Evolutionary conservation across 148 eudicot genomes (phyloP).

Genomic region (Dysphania ambrosioides): DNA sequence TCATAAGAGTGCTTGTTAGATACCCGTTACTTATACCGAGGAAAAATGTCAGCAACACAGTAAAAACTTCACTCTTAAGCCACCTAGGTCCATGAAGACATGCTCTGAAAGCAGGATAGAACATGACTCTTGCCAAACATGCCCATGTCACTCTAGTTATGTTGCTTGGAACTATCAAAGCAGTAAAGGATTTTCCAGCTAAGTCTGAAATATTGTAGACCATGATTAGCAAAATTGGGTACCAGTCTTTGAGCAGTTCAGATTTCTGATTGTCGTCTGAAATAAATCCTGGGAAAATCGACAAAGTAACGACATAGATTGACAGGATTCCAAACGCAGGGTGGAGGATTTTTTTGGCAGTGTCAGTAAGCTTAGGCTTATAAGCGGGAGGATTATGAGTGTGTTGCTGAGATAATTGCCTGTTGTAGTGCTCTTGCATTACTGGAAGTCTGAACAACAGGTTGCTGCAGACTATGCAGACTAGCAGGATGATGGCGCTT

Average conservation of each 20-base stretch:
- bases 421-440: slow-evolving; percentile 55
- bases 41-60: slow-evolving; percentile 48
- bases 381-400: background rate
- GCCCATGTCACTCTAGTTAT: slow-evolving; percentile 61
- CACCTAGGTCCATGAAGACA: slow-evolving; percentile 74
- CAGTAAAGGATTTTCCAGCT: slow-evolving; percentile 67
- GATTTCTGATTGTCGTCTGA: slow-evolving; percentile 59
- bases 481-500: slow-evolving; percentile 43
- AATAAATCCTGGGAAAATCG: slow-evolving; percentile 82
- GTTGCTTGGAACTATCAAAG: slow-evolving; percentile 34
- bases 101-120: slow-evolving; percentile 63
- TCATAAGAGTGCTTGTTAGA: slow-evolving; percentile 76
- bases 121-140: slow-evolving; percentile 55
- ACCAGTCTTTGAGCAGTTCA: slow-evolving; percentile 59
- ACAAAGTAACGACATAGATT: slow-evolving; percentile 65
- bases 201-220: slow-evolving; percentile 65
- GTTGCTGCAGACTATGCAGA: slow-evolving; percentile 64
- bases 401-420: slow-evolving; percentile 25
- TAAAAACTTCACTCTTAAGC: slow-evolving; percentile 56
- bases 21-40: slow-evolving; percentile 81
- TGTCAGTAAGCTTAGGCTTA: slow-evolving; percentile 37
- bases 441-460: slow-evolving; percentile 48
- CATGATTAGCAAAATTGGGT: slow-evolving; percentile 60
- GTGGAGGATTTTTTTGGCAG: slow-evolving; percentile 42
- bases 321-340: slow-evolving; percentile 62